Evolutionary conservation across 176 grass and related monocot genomes (phyloP), one percentile per base, ranked within the genome.

Genomic region (Musa troglodytarum): DNA sequence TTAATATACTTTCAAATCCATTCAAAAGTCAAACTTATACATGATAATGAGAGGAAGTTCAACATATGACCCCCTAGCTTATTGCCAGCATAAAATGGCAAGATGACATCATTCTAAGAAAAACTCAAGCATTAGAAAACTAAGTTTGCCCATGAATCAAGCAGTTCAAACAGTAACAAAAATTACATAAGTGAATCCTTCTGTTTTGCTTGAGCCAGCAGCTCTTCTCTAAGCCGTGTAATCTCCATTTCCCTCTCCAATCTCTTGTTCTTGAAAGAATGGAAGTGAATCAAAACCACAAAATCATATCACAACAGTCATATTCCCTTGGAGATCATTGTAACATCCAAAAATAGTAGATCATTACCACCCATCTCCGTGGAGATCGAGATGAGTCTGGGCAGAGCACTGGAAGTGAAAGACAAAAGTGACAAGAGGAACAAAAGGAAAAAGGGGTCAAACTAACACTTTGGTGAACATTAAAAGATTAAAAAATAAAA

Each of bases 241-340:
- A 85, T 81, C 53, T 69, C 83, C 78, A 77, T 49, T 59, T 81
- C 83, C 49, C 78, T 81, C 8, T 77, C 73, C 49, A 81, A 49
- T 81, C 54, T 85, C 50, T 85, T 78, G 65, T 77, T 54, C 83
- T 81, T 81, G 61, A 24, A 26, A 68, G 15, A 81, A 77, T 52
- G 50, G 22, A 76, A 58, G 2, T 64, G 8, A 76, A 23, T 20
- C 16, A 70, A 51, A 50, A 70, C 57, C 57, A 59, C 15, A n/a
- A 21, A 59, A 34, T 8, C 6, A 15, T n/a, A 20, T 59, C 57
- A 59, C 16, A 58, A 2, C 34, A 43, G 3, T 43, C 34, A 43
- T 43, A 43, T 43, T 43, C 34, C 34, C 34, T 43, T 43, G 28
- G 28, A 2, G 2, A 29, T 29, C 2, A 29, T 22, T 28, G 2